Conservation (phyloP, 331 rosid genomes). For the Stylosanthes scabra region DNA sequence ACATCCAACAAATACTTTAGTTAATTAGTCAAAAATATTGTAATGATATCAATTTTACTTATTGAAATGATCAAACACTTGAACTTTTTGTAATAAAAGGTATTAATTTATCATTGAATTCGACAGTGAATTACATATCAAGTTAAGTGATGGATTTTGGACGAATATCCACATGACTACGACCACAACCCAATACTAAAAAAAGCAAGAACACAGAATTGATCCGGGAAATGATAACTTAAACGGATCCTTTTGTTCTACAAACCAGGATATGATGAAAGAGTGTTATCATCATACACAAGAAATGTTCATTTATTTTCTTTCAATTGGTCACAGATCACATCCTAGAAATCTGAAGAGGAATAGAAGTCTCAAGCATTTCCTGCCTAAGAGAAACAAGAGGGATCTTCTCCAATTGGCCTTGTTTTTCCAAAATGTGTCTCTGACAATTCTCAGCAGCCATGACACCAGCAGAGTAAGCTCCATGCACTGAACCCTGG, state of each 20-base stretch:
- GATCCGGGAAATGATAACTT: neutral
- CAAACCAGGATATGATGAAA: neutral
- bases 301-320: neutral
- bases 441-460: slow-evolving; percentile 74
- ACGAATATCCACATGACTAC: neutral
- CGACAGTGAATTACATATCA: too few relatives aligned
- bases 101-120: too few relatives aligned
- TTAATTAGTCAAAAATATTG: too few relatives aligned
- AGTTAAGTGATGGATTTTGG: neutral
- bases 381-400: slow-evolving; percentile 47
- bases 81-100: too few relatives aligned
- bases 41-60: too few relatives aligned
- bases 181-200: neutral
- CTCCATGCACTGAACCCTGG: slow-evolving; percentile 88
- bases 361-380: slow-evolving; percentile 48
- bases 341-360: slow-evolving; percentile 67
- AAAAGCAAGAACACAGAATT: neutral
- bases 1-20: neutral
- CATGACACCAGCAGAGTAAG: slow-evolving; percentile 81
- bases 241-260: neutral
- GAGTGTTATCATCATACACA: slow-evolving; percentile 3
- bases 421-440: slow-evolving; percentile 46
- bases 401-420: slow-evolving; percentile 40
- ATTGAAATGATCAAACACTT: too few relatives aligned
- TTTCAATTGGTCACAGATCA: slow-evolving; percentile 31